Percentiles rank a stretch among this genome's conserved stretches.
phyloP scores from a whole-genome alignment of 1,284 basidiomycete genomes.

The Pyrrhoderma noxium region DNA sequence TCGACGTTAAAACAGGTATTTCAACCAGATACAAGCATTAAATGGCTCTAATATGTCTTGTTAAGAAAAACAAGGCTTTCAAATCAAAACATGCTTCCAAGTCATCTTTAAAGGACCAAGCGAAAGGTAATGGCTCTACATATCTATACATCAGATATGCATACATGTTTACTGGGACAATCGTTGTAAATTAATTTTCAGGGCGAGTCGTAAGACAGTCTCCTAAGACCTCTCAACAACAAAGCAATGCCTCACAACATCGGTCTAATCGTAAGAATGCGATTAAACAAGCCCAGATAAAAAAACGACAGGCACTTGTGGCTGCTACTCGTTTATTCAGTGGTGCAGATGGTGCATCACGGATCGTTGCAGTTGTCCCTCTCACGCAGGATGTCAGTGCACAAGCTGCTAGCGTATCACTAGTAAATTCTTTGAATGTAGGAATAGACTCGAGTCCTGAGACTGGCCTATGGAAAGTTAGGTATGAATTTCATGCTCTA shows the following conservation, averaged over 20 bases:
- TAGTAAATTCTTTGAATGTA: slow-evolving; percentile 63
- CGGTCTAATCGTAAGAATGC: slow-evolving; percentile 70
- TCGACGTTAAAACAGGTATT: slow-evolving; percentile 79
- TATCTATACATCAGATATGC: background rate
- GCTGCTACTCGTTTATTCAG: slow-evolving; percentile 69
- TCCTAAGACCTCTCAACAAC: slow-evolving; percentile 39
- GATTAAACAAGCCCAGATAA: slow-evolving; percentile 67
- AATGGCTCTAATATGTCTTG: slow-evolving; percentile 1
- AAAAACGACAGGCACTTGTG: slow-evolving; percentile 65
- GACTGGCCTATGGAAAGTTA: slow-evolving; percentile 57
- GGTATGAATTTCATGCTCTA: slow-evolving; percentile 36
- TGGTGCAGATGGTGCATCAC: slow-evolving; percentile 71
- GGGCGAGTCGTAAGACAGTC: slow-evolving; percentile 50
- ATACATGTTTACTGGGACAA: background rate
- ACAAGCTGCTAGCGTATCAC: slow-evolving; percentile 42
- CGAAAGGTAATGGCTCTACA: slow-evolving; percentile 57
- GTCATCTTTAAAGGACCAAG: slow-evolving; percentile 68
- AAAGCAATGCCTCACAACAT: slow-evolving; percentile 45
- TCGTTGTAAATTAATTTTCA: slow-evolving; percentile 26
- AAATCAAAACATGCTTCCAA: slow-evolving; percentile 88
- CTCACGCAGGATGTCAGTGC: slow-evolving; percentile 63
- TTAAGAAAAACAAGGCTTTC: slow-evolving; percentile 80
- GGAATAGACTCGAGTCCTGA: slow-evolving; percentile 45
- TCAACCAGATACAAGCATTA: slow-evolving; percentile 13
- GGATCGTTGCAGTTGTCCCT: slow-evolving; percentile 76